These are phyloP conservation scores for Daldinia decipiens DNA, from an alignment of 495 filamentous ascomycete genomes.

Conservation along the genomic window DNA sequence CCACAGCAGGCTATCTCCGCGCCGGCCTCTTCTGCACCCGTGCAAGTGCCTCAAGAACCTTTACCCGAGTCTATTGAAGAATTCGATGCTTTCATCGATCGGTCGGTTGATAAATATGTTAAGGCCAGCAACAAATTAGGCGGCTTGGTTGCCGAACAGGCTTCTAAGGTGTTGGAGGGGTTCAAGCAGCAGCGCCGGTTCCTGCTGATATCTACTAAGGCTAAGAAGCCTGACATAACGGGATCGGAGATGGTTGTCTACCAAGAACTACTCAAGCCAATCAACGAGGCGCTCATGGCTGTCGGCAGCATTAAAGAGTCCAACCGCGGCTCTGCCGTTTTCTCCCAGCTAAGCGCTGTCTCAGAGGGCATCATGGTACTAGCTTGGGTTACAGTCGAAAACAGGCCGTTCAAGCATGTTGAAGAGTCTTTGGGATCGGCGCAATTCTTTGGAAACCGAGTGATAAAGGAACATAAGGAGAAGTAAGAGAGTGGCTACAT, in stretches of 20 bases:
- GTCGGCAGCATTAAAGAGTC: constrained; percentile 82
- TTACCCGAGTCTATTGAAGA: constrained; percentile 83
- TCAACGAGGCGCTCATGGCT: constrained; percentile 78
- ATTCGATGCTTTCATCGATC: constrained; percentile 82
- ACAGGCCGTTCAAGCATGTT: constrained; percentile 83
- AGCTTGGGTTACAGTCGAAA: constrained; percentile 83
- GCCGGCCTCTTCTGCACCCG: constrained; percentile 49
- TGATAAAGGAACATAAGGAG: constrained; percentile 88
- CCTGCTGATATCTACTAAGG: constrained; percentile 85
- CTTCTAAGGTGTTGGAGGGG: constrained; percentile 55
- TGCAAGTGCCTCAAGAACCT: constrained; percentile 62
- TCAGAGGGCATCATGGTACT: constrained; percentile 86
- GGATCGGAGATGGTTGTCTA: constrained; percentile 73
- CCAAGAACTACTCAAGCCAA: constrained; percentile 73
- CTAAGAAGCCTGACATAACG: constrained; percentile 85
- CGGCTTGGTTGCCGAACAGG: constrained; percentile 80
- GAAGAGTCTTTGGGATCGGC: constrained; percentile 79
- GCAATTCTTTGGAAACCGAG: constrained; percentile 90
- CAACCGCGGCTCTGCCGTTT: constrained; percentile 74
- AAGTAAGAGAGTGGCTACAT: constrained; percentile 66
- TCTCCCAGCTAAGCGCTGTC: constrained; percentile 85
- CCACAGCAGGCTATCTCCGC: constrained; percentile 45
- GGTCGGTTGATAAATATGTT: constrained; percentile 79
- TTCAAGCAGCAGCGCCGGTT: constrained; percentile 89
- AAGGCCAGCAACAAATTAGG: constrained; percentile 80